Evolutionary conservation across 176 grass and related monocot species (phyloP), one percentile per base, ranked within the genome.

Genomic region (Hyparrhenia diplandra): DNA sequence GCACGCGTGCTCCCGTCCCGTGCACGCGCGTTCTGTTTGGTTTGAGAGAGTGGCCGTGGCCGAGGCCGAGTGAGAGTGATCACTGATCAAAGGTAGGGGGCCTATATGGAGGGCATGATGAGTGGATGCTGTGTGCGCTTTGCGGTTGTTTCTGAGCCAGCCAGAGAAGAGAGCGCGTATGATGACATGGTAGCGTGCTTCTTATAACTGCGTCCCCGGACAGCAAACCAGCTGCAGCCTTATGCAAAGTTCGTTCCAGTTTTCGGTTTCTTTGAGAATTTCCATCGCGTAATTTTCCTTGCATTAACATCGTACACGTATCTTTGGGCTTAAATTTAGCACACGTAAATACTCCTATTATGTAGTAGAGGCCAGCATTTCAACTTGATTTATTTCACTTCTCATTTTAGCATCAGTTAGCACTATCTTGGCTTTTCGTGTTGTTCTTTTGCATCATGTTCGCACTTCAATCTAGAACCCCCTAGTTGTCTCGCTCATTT

Each of bases 71-170:
- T 4, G 36, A 25, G 47, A 18, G 79, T 70, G 76, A 83, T 78
- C 73, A 70, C 1, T 78, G 82, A 91, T 49, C 51, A 55, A 32
- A 37, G 65, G 23, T 37, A 21, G 66, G 55, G 41, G 32, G 40
- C 37, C 52, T 84, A 45, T 77, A 71, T 84, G 58, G 66, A 51
- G 71, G 76, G 66, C 23, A 91, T 91, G 80, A 89, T 32, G 31
- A 32, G 31, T 2, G 31, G 31, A 32, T 32, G 31, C 31, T 32
- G 31, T 32, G 31, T 32, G 31, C 31, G 31, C 31, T 32, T 32
- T 32, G 31, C 31, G 31, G 31, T 32, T 32, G 31, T 32, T 32
- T 32, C 31, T 32, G 31, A 32, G 31, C 31, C 31, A 74, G 32
- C n/a, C n/a, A n/a, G n/a, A n/a, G n/a, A n/a, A n/a, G n/a, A n/a